Conservation (phyloP, 164 flowering plant species). For the Annona cherimola region DNA sequence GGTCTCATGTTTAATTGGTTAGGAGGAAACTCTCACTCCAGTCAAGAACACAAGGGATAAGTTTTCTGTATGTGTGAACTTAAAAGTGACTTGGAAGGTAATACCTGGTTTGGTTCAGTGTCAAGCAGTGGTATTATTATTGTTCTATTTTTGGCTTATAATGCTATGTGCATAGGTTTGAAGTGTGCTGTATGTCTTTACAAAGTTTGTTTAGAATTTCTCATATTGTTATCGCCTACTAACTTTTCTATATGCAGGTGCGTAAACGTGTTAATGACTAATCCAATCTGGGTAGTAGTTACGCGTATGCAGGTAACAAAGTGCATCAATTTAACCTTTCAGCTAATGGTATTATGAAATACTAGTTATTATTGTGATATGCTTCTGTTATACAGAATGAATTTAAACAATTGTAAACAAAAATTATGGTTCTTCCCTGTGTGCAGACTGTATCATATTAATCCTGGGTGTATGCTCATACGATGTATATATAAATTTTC, state of each 20-base stretch:
- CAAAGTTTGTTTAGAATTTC: not conserved
- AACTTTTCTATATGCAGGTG: slow-evolving; percentile 45
- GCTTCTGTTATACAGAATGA: not conserved
- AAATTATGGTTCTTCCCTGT: not conserved
- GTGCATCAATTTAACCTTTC: not conserved
- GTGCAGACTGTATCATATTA: not conserved
- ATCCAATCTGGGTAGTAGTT: slow-evolving; percentile 96
- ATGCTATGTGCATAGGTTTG: too few species aligned
- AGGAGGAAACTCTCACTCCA: too few species aligned
- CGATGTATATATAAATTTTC: slow-evolving; percentile 12
- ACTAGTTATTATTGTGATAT: not conserved
- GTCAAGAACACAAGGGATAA: too few species aligned
- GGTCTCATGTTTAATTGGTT: too few species aligned
- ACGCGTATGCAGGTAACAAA: slow-evolving; percentile 90
- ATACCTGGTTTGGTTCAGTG: too few species aligned
- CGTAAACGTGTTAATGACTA: slow-evolving; percentile 86
- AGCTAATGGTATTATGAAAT: too few species aligned
- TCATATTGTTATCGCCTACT: not conserved
- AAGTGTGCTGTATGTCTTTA: not conserved
- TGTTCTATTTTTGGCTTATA: too few species aligned
- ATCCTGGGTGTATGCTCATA: slow-evolving; percentile 4
- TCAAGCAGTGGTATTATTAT: too few species aligned
- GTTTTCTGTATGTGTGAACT: too few species aligned
- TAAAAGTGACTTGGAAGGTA: too few species aligned
- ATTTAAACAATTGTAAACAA: not conserved